These are phyloP conservation scores for Epithemia pelagica DNA, from an alignment of 108 stramenopile species.

Conservation along the genomic window DNA sequence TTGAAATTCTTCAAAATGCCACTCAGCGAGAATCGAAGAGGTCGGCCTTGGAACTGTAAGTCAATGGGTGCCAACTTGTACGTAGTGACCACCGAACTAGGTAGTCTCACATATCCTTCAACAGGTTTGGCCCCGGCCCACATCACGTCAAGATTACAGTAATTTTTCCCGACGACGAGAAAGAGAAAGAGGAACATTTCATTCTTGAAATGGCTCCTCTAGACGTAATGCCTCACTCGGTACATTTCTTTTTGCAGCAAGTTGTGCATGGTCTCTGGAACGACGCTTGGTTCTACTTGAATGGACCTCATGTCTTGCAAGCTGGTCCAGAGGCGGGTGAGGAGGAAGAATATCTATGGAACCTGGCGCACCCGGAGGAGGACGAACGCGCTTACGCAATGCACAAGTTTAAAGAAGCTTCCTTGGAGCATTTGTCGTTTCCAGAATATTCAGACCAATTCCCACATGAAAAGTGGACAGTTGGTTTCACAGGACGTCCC, in stretches of 20 bases:
- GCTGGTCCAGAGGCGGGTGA: slow-evolving; percentile 43
- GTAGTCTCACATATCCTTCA: background rate
- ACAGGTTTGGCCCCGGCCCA: slow-evolving; percentile 65
- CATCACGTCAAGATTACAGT: slow-evolving; percentile 48
- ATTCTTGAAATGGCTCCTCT: slow-evolving; percentile 65
- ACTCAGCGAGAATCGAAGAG: slow-evolving; percentile 36
- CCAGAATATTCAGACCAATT: slow-evolving; percentile 70
- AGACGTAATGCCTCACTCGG: slow-evolving; percentile 70
- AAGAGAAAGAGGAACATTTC: slow-evolving; percentile 20
- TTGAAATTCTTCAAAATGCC: slow-evolving; percentile 28
- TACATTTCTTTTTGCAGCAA: slow-evolving; percentile 79
- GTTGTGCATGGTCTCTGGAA: slow-evolving; percentile 79
- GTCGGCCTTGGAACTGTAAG: slow-evolving; percentile 55
- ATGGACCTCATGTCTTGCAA: slow-evolving; percentile 79
- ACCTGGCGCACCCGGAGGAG: background rate
- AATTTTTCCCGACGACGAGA: slow-evolving; percentile 12
- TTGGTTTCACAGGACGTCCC: slow-evolving; percentile 83
- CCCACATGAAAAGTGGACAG: slow-evolving; percentile 68
- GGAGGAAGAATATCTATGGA: slow-evolving; percentile 11
- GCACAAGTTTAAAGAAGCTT: slow-evolving; percentile 27
- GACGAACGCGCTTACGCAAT: slow-evolving; percentile 13
- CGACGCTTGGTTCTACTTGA: slow-evolving; percentile 56
- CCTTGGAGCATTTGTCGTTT: slow-evolving; percentile 49
- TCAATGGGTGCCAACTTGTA: slow-evolving; percentile 1
- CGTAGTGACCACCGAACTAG: background rate